Evolutionary conservation across 108 stramenopile species (phyloP).

Genomic region (Conticribra weissflogii): DNA sequence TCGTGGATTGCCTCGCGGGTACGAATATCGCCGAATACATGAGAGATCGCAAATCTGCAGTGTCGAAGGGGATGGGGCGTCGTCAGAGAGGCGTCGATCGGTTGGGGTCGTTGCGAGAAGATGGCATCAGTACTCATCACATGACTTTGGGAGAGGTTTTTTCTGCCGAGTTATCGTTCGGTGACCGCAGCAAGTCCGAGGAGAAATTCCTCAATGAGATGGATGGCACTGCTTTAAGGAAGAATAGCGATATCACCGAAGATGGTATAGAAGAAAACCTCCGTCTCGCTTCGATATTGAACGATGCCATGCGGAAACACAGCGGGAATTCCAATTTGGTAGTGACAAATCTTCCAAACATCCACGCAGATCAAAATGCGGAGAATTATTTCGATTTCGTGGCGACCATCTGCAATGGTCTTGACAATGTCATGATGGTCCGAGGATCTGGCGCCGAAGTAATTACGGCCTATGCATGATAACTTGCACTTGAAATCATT

Average conservation of each 20-base stretch:
- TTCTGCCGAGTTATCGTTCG: too few relatives aligned
- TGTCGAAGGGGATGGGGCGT: constrained; percentile 2
- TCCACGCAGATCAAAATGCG: constrained; percentile 43
- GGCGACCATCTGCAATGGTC: constrained; percentile 50
- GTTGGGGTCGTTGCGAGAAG: constrained; percentile 33
- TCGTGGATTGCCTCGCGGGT: constrained; percentile 43
- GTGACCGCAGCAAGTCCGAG: too few relatives aligned
- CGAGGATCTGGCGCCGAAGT: constrained; percentile 79
- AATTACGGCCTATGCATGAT: constrained; percentile 67
- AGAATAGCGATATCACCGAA: neutral
- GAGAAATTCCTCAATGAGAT: constrained; percentile 3
- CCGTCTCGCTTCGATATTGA: constrained; percentile 50
- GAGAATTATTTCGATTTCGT: constrained; percentile 62
- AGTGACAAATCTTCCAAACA: constrained; percentile 80
- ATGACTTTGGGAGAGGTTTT: constrained; percentile 54
- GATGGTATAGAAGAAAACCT: neutral
- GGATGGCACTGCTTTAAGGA: neutral
- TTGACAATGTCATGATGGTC: constrained; percentile 65
- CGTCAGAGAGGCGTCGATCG: constrained; percentile 19
- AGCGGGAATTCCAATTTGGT: constrained; percentile 63
- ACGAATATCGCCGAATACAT: constrained; percentile 52
- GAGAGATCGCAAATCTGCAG: constrained; percentile 44
- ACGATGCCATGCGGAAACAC: constrained; percentile 54
- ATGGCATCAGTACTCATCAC: constrained; percentile 48
- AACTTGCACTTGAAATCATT: neutral